Base-by-base conservation (phyloP, 257 asterid species). In the Linderniella brevidens region DNA sequence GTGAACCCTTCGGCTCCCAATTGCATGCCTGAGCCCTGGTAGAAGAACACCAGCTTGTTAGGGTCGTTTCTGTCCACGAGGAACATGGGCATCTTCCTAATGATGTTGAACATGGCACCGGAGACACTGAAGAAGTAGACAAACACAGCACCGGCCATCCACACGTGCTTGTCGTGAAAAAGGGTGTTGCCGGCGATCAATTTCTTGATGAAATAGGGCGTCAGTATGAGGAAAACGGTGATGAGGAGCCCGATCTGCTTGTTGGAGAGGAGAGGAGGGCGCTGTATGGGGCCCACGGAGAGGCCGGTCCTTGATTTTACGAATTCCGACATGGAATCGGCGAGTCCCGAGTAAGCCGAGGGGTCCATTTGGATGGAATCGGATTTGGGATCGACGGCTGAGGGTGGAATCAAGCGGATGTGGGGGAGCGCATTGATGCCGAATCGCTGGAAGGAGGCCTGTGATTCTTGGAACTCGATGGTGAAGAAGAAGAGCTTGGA, bases 91-190 rank as follows among this genome's bases (percentile, higher is more conserved):
- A 82, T 86, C 66, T 90, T 90, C 77, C 96, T 58, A 49, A 90
- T 90, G 13, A 90, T 86, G 52, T 80, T 90, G 45, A 76, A 77
- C 96, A 85, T 90, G 10, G 87, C 72, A 35, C 99, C 99, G 0
- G 96, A 72, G 42, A 90, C 96, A 35, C 99, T 90, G 58, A 90
- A 90, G 50, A 90, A 85, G 78, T 90, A 90, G 4, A 90, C 77
- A 47, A 85, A 77, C 37, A 81, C 60, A 11, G 96, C 80, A 15
- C 86, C 94, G 4, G 76, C 63, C 86, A 90, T 76, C 96, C 96
- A 90, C 3, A 85, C 1, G 20, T 73, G 50, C 80, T 71, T 79
- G 35, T 82, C 62, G 62, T 81, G 92, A 36, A 85, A 63, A 11
- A 75, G 17, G 8, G 96, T 79, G 17, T 81, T 62, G 35, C 96